Base-by-base conservation (phyloP, 495 filamentous ascomycete species). In the Penicillium goetzii region DNA sequence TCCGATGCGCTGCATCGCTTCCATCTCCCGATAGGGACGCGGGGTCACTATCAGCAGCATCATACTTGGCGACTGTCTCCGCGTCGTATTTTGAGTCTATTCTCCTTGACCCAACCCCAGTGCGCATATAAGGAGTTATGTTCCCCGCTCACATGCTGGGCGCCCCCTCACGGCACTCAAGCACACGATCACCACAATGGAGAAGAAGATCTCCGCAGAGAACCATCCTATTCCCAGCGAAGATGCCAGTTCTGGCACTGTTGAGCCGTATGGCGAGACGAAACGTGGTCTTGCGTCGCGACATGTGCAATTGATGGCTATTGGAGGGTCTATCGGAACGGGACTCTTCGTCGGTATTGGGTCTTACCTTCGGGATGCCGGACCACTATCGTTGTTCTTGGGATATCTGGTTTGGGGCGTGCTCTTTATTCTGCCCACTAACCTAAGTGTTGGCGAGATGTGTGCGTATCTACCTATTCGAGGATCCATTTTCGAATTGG, bases 271-370 rank as follows among this genome's bases (percentile, higher is more conserved):
- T 28, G 51, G 61, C 11, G 38, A 74, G 51, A 86, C 83, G 8
- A 77, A 86, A 26, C 85, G 86, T 3, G 84, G 82, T 61, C 77
- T 90, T n/a, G 83, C 84, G 26, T 83, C 85, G 5, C 79, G 88
- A 28, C 88, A 90, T 77, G 71, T 90, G 4, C 83, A 83, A 70
- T 84, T 90, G 83, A 90, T 90, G 82, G 88, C 87, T 2, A 81
- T 90, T 28, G 89, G 90, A 62, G 89, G 89, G 17, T 89, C 89
- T 0, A 88, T 92, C 68, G 90, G 89, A 26, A 92, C 89, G 1
- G 90, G 89, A 51, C 78, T 92, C 32, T 93, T 93, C 76, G 77
- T 92, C 21, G 89, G 90, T 47, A 90, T 87, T 56, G 89, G 90
- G 21, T 79, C 78, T 30, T 89, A 88, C n/a, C 81, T 92, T 52